Evolutionary conservation across 2,329 filamentous ascomycete genomes (phyloP), one percentile per base, ranked within the genome.

Genomic region (Colletotrichum tabaci): DNA sequence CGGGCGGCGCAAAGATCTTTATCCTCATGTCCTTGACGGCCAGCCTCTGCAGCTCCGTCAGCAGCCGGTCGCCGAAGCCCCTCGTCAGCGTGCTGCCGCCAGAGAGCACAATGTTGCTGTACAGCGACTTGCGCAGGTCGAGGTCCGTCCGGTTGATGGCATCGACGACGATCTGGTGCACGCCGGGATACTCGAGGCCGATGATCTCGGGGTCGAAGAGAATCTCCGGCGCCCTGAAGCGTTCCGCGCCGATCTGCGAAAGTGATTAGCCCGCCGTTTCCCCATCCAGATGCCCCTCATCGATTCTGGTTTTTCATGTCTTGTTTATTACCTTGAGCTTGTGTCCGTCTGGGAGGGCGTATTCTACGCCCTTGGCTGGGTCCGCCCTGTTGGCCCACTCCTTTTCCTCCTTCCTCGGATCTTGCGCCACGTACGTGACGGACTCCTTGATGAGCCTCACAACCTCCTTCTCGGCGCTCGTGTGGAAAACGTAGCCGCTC

Each of bases 11-110:
- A 85, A 97, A 98, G 80, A 99, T 99, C 88, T 98, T 98, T 86
- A 99, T 98, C 79, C 95, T 91, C 96, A 98, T 99, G 82, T 99
- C 96, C 87, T 98, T 98, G 77, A 98, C 95, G 13, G 96, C 96
- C 77, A 98, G 86, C 80, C 92, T 89, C 84, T 98, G 96, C 75
- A 98, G 93, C 84, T 99, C 96, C 76, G 94, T 91, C 80, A 99
- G 87, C 77, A 99, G 85, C 62, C 96, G 90, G 83, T 98, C 96
- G 67, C 96, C 96, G 80, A 99, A 99, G 55, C 96, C 96, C 85
- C 96, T 98, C 77, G 95, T 98, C 80, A 99, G 87, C 35, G 96
- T 99, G 79, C 95, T 97, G 65, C 96, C 96, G 74, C 96, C 96
- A 0, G 96, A 98, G 50, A 99, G 90, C 72, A 99, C 96, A 80